Evolutionary conservation across 139 green algal genomes (phyloP).

Genomic region (Coccomyxa sp.): DNA sequence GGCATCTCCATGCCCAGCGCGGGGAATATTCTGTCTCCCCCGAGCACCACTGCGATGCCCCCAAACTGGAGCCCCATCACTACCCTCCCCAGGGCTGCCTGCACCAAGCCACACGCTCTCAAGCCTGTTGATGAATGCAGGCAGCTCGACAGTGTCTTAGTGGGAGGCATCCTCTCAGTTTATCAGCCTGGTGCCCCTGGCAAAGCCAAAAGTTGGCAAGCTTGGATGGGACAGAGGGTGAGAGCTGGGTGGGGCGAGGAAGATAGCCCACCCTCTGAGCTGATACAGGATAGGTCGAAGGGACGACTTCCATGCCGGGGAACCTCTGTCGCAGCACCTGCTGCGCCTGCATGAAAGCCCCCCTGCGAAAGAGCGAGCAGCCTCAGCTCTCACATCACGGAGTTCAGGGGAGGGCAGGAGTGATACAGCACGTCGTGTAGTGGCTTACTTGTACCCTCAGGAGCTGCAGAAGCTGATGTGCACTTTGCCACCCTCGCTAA

Average conservation of each 20-base stretch:
- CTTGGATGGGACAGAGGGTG: neutral
- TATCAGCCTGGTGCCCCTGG: neutral
- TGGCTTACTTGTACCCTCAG: conserved; percentile 58
- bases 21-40: conserved; percentile 39
- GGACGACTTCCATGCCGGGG: conserved; percentile 39
- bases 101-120: neutral
- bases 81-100: conserved; percentile 23
- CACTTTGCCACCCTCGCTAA: conserved; percentile 30
- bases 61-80: conserved; percentile 39
- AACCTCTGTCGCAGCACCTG: conserved; percentile 43
- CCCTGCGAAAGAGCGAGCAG: conserved; percentile 24
- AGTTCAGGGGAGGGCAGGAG: neutral
- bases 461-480: conserved; percentile 56
- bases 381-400: neutral
- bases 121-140: neutral
- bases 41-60: conserved; percentile 29
- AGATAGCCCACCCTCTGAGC: conserved; percentile 16
- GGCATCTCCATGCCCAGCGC: conserved; percentile 31
- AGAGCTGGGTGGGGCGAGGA: neutral
- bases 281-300: conserved; percentile 44
- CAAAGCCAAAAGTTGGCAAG: neutral
- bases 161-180: neutral
- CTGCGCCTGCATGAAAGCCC: conserved; percentile 60
- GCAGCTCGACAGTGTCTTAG: neutral
- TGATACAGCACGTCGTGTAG: neutral